Percentiles rank a stretch among this genome's conserved stretches.
These are phyloP conservation scores for Adiantum capillusveneris DNA, from an alignment of 75 land plant genomes.

Conservation along the genomic window DNA sequence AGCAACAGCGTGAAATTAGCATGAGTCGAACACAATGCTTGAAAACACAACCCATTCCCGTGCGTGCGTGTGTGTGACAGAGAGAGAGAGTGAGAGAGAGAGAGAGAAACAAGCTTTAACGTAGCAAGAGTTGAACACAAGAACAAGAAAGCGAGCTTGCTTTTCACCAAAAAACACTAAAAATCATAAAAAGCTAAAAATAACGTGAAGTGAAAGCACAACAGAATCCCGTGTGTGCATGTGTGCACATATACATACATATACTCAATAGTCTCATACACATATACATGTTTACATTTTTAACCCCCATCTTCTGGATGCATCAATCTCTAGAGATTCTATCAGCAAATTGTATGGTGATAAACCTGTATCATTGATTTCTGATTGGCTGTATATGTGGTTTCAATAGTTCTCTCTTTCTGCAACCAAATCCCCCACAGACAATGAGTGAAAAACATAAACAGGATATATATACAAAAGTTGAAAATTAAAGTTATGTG, in stretches of 20 bases:
- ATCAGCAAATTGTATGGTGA: too few relatives aligned
- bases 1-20: background rate
- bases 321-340: too few relatives aligned
- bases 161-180: too few relatives aligned
- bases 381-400: conserved; percentile 80
- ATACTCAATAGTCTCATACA: background rate
- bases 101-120: too few relatives aligned
- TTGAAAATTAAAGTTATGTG: background rate
- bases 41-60: background rate
- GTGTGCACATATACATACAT: background rate
- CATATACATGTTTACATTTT: background rate
- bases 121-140: too few relatives aligned
- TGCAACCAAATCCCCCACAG: conserved; percentile 22
- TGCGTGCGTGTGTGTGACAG: too few relatives aligned
- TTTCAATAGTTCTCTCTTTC: conserved; percentile 68
- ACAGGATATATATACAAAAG: background rate
- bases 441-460: conserved; percentile 3
- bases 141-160: too few relatives aligned
- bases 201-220: background rate
- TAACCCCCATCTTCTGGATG: too few relatives aligned
- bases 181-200: background rate
- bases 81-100: too few relatives aligned
- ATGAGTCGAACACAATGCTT: background rate
- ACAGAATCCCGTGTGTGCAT: background rate
- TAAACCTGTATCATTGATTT: conserved; percentile 94